A percentile compares a stretch with the other conserved stretches of the same genome.
Evolutionary conservation across 306 rosid genomes (phyloP).

Genomic region (Gastrolobium bilobum): DNA sequence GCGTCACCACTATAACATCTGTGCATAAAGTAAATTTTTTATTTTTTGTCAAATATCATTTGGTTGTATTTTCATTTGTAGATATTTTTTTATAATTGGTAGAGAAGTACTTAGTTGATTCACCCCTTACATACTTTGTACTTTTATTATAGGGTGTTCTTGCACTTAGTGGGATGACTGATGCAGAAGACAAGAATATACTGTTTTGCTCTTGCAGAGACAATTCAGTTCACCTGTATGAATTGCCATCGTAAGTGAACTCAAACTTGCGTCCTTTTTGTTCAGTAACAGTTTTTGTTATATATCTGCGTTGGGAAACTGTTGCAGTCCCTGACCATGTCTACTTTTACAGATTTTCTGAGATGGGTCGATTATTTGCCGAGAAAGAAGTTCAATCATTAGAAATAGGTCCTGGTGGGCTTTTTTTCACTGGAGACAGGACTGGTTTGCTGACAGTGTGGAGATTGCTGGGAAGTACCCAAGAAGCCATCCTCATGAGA

Average conservation of each 20-base stretch:
- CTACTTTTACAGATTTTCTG: constrained; percentile 43
- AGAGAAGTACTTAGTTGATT: neutral
- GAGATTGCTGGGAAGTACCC: constrained; percentile 46
- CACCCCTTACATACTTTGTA: neutral
- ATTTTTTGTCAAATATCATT: neutral
- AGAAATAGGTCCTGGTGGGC: constrained; percentile 50
- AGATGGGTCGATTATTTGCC: constrained; percentile 58
- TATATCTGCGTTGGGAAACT: neutral
- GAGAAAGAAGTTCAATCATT: constrained; percentile 40
- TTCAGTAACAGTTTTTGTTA: neutral
- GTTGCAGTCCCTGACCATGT: neutral
- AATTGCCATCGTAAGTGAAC: constrained; percentile 63
- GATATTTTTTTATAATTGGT: neutral
- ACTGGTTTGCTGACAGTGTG: constrained; percentile 54
- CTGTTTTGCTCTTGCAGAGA: constrained; percentile 55
- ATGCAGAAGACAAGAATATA: constrained; percentile 42
- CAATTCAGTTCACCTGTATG: constrained; percentile 56
- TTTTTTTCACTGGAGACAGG: constrained; percentile 58
- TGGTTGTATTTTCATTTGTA: neutral
- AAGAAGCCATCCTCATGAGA: constrained; percentile 18
- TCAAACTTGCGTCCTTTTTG: too few relatives aligned
- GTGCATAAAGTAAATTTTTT: neutral
- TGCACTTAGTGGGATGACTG: constrained; percentile 50
- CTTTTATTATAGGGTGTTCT: constrained; percentile 52
- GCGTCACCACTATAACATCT: neutral